phyloP scores from a whole-genome alignment of 495 filamentous ascomycete species.

The Neurospora sp. region DNA sequence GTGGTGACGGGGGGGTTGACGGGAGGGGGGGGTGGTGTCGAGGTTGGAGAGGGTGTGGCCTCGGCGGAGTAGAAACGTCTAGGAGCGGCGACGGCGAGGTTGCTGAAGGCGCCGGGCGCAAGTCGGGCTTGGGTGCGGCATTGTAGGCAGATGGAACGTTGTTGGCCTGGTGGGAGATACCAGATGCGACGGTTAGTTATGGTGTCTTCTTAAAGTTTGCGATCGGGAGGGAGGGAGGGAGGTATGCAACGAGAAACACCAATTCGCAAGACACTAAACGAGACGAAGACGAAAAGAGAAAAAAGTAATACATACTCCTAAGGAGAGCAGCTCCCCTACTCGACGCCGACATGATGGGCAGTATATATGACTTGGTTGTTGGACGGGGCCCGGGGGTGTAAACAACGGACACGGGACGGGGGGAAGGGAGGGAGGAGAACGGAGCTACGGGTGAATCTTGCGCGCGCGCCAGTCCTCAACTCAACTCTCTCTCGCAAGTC shows the following conservation, averaged over 20 bases:
- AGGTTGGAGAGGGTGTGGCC: no score
- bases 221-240: constrained; percentile 13
- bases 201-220: constrained; percentile 2
- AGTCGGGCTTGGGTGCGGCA: neutral
- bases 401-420: neutral
- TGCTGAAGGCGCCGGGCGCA: constrained; percentile 2
- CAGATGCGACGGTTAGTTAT: neutral
- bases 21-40: neutral
- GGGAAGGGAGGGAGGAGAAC: neutral
- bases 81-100: neutral
- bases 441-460: neutral
- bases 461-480: neutral
- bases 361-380: constrained; percentile 2
- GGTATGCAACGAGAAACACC: neutral
- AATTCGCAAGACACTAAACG: neutral
- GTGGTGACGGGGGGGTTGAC: neutral
- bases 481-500: neutral
- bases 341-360: constrained; percentile 35
- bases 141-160: neutral
- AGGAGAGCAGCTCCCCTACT: constrained; percentile 41
- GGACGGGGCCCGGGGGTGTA: neutral
- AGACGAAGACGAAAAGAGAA: neutral
- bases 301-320: constrained; percentile 22
- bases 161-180: neutral
- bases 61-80: constrained; percentile 1